A percentile compares a stretch with the other conserved stretches of the same genome.
These are phyloP conservation scores for Malassezia cuniculi DNA, from an alignment of 1,284 basidiomycete genomes.

Conservation along the genomic window DNA sequence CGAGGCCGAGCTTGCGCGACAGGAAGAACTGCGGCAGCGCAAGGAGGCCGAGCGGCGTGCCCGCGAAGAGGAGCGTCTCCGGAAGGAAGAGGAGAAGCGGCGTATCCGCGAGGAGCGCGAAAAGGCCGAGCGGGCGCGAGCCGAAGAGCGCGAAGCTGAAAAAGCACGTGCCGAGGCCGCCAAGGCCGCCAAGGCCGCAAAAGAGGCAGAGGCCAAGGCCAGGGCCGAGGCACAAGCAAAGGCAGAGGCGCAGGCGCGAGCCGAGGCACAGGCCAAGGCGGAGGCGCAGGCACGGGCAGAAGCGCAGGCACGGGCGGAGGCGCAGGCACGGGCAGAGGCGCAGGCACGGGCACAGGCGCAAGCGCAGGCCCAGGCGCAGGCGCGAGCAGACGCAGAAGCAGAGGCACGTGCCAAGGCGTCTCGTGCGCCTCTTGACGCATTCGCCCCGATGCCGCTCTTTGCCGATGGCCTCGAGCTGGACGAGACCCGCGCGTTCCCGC, in stretches of 20 bases:
- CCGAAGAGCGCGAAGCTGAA: constrained; percentile 51
- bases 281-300: constrained; percentile 21
- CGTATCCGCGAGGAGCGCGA: constrained; percentile 47
- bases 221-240: constrained; percentile 37
- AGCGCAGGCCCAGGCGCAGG: constrained; percentile 53
- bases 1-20: constrained; percentile 43
- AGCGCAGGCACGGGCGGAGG: constrained; percentile 18
- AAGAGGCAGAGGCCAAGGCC: constrained; percentile 39
- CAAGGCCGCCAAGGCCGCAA: constrained; percentile 48
- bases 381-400: constrained; percentile 51
- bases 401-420: too few relatives aligned
- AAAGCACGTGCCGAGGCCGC: constrained; percentile 51
- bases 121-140: constrained; percentile 24
- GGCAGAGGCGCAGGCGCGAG: constrained; percentile 53
- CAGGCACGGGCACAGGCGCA: constrained; percentile 26
- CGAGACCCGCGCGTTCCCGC: too few relatives aligned
- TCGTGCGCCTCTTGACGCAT: too few relatives aligned
- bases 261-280: constrained; percentile 30
- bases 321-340: constrained; percentile 28
- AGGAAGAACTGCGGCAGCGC: constrained; percentile 60
- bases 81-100: constrained; percentile 50
- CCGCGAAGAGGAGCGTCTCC: constrained; percentile 48
- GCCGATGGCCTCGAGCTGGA: too few relatives aligned
- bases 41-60: constrained; percentile 49
- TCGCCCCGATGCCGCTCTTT: too few relatives aligned